A percentile compares a stretch with the other conserved stretches of the same genome.
Conservation (phyloP, 345 rosid genomes). For the Balakata baccata region DNA sequence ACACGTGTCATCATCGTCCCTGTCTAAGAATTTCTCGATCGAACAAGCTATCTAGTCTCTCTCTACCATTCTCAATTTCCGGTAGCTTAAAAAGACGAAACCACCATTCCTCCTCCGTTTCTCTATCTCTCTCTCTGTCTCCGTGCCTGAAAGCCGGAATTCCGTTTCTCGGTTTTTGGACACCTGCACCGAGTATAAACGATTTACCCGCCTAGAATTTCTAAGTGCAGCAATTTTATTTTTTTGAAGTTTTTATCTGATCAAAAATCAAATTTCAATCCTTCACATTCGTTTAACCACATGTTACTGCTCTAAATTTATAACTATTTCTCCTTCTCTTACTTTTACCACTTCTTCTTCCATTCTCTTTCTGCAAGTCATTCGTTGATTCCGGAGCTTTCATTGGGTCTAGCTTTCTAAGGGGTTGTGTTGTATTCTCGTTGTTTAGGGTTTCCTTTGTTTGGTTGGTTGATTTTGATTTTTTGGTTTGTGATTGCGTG, state of each 20-base stretch:
- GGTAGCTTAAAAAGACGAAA: background rate
- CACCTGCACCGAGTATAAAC: background rate
- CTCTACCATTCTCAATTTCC: background rate
- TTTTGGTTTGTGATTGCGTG: background rate
- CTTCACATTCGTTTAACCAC: constrained; percentile 15
- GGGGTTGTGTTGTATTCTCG: background rate
- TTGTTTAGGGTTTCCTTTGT: background rate
- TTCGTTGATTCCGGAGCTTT: background rate
- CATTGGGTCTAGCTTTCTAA: too few species aligned
- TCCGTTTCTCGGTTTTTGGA: too few species aligned
- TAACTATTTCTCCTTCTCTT: background rate
- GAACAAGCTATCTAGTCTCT: background rate
- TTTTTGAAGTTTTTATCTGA: background rate
- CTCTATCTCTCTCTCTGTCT: too few species aligned
- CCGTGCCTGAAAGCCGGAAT: too few species aligned
- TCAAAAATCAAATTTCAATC: background rate
- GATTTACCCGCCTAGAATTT: constrained; percentile 6
- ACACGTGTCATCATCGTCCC: background rate
- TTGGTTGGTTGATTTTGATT: background rate
- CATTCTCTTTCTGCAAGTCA: background rate
- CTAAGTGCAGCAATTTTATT: background rate
- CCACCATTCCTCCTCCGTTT: background rate
- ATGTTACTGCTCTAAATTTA: constrained; percentile 12
- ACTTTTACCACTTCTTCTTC: background rate
- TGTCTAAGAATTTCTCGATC: background rate